A percentile compares a stretch with the other conserved stretches of the same genome.
Conservation (phyloP, 768 basidiomycete species). For the Lanmaoa pseudosensibilis region DNA sequence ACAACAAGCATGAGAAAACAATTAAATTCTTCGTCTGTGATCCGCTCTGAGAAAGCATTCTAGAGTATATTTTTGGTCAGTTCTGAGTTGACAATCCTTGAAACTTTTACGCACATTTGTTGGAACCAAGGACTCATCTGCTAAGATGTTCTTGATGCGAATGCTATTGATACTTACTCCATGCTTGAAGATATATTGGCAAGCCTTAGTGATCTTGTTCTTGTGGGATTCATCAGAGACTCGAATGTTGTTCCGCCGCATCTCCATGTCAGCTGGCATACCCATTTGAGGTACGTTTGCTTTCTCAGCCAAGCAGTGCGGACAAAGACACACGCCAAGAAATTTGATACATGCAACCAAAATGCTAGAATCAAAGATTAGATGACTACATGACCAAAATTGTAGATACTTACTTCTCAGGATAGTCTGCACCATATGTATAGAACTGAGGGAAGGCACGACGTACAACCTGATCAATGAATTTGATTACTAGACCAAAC, state of each 20-base stretch:
- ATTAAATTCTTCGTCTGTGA: slow-evolving; percentile 15
- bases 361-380: not conserved
- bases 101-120: slow-evolving; percentile 1
- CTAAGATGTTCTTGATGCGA: slow-evolving; percentile 1
- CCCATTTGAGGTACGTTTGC: not conserved
- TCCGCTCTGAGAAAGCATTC: slow-evolving; percentile 37
- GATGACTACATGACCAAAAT: not conserved
- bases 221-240: not conserved
- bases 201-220: not conserved
- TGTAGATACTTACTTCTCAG: not conserved
- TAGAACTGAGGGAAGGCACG: not conserved
- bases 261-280: not conserved
- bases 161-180: slow-evolving; percentile 1
- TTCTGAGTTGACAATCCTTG: not conserved
- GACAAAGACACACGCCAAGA: not conserved
- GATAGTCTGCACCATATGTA: not conserved
- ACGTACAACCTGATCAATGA: not conserved
- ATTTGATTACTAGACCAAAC: slow-evolving; percentile 8
- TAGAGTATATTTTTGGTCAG: slow-evolving; percentile 8
- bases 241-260: not conserved
- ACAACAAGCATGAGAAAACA: slow-evolving; percentile 15
- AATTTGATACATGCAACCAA: slow-evolving; percentile 7
- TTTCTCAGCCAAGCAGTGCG: not conserved
- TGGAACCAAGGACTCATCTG: slow-evolving; percentile 14
- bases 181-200: slow-evolving; percentile 6